Base-by-base conservation (phyloP, 768 basidiomycete species). In the Leccinum variicolor region DNA sequence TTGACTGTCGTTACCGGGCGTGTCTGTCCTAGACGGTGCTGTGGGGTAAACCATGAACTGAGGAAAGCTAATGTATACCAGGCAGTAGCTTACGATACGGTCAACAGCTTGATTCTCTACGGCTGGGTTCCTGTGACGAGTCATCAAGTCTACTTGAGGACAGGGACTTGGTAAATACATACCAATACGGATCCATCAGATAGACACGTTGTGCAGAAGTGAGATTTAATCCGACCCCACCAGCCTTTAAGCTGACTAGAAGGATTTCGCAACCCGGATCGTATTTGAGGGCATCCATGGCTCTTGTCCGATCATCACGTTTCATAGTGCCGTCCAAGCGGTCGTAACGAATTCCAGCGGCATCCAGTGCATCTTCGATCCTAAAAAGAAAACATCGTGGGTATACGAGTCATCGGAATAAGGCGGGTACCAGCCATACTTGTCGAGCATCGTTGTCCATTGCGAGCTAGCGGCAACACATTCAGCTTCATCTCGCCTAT, bases 51-150 rank as follows among this genome's bases (percentile, higher is more conserved):
- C 6, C 0, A 17, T 50, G 14, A 58, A 34, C 31, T 54, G 28
- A 26, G 25, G 25, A 28, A 50, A 59, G 46, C 4, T 43, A 26
- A 52, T n/a, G 13, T 23, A 47, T 28, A 50, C 21, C 14, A 45
- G 43, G 46, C 43, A 25, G 61, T 23, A 11, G 80, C 90, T 73
- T 65, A 97, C 94, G 62, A 97, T 96, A 52, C 96, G 91, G 75
- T 99, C 97, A 28, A 98, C 92, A 19, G 95, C 96, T 74, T 98
- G 96, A 67, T 97, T 94, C 76, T 98, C 94, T 6, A 95, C 94
- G 19, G 94, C 94, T 15, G 94, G 94, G 66, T 97, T 97, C 94
- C 92, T 94, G 64, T 6, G 46, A 10, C 25, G 56, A 23, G 17
- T 34, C 19, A 29, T 47, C 53, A n/a, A 55, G 52, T 50, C 47